Evolutionary conservation across 2,329 filamentous ascomycete species (phyloP), one percentile per base, ranked within the genome.

Genomic region (Fusarium veterinarium): DNA sequence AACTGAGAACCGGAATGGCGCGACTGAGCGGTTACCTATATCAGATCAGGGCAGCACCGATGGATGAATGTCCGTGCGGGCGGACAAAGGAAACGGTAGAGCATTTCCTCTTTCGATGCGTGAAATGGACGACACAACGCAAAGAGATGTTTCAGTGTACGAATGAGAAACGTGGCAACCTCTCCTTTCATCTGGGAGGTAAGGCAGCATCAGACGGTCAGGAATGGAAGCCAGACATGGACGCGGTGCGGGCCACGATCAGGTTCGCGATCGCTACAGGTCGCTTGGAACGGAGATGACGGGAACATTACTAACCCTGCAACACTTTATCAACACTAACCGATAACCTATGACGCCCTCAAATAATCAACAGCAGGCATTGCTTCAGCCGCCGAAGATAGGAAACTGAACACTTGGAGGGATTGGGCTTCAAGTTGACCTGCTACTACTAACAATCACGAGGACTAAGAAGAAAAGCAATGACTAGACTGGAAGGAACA

Each of bases 1-100:
- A 75, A 61, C 71, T 77, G 3, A 60, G 72, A 44, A 77, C 64
- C 37, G 62, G 67, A 28, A 58, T 46, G 19, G 42, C 14, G n/a
- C 33, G 25, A 31, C 23, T 48, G 3, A 58, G 48, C 4, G 25
- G 55, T 5, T 58, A 46, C 16, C 42, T 48, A 8, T 58, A 58
- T 40, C 5, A 31, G 13, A 58, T 58, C 19, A 10, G 31, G 12
- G 41, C 33, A 48, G 31, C 33, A 40, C 8, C 20, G 7, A 23
- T 42, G 3, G 33, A 46, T 48, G 8, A 38, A 19, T 58, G 25
- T 7, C 42, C 5, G 31, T 58, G 25, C 8, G 25, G 53, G n/a
- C 23, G 30, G 3, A 31, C 17, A 38, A 46, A 35, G 14, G 52
- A 56, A 56, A 56, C 52, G 8, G 40, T 55, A 46, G 35, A 63